Percentiles rank a stretch among this genome's conserved stretches.
These are phyloP conservation scores for Tieghemiomyces parasiticus DNA, from an alignment of 192 early-diverging fungal genomes.

Conservation along the genomic window DNA sequence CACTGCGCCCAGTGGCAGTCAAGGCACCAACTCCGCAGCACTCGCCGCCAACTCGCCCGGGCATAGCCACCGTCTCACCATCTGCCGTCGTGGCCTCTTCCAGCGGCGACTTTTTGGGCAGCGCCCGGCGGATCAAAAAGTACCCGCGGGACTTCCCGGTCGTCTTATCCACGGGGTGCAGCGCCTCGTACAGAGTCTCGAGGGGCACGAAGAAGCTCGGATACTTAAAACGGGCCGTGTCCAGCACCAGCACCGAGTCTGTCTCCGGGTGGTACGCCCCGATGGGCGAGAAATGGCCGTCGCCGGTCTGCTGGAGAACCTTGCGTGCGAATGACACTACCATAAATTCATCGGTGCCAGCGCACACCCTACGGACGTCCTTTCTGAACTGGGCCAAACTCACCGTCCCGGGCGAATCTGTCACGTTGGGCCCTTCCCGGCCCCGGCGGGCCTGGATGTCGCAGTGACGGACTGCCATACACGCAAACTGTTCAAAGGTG, in stretches of 20 bases:
- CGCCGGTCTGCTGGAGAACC: conserved; percentile 72
- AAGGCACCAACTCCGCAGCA: no score
- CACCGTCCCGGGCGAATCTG: no score
- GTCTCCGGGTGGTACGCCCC: conserved; percentile 61
- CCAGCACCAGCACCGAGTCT: conserved; percentile 66
- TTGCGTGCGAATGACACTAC: conserved; percentile 74
- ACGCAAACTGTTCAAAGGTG: conserved; percentile 82
- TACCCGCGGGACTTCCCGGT: conserved; percentile 76
- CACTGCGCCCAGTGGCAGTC: no score
- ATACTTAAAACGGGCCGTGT: conserved; percentile 85
- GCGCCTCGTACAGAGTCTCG: conserved; percentile 56
- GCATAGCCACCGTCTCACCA: no score
- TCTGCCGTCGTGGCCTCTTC: no score
- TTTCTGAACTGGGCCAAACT: conserved; percentile 61
- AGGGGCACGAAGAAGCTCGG: conserved; percentile 73
- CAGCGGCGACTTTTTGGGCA: no score
- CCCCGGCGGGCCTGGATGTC: conserved; percentile 61
- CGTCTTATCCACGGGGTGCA: conserved; percentile 67
- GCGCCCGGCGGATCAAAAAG: conserved; percentile 67
- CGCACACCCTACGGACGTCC: conserved; percentile 53
- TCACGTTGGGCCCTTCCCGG: no score
- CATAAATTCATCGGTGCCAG: conserved; percentile 63
- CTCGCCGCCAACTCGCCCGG: no score
- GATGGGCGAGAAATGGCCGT: conserved; percentile 90
- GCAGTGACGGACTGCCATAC: conserved; percentile 79